Conservation (phyloP, 2,329 filamentous ascomycete genomes). For the Verruconis gallopava region DNA sequence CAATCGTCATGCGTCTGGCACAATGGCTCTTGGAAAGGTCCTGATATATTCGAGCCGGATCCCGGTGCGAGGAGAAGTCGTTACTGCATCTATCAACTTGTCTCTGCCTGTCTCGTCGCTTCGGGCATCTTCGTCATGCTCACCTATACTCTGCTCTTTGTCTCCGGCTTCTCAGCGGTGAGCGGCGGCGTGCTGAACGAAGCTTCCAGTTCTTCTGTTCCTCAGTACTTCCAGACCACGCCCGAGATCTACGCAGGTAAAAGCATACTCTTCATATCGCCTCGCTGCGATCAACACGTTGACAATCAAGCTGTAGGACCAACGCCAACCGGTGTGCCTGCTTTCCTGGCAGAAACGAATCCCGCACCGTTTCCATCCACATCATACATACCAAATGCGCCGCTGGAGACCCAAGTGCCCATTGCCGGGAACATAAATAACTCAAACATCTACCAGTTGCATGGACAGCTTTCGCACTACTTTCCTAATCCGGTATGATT, state of each 20-base stretch:
- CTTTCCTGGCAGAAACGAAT: conserved; percentile 60
- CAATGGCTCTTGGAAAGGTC: background rate
- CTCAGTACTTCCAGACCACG: conserved; percentile 9
- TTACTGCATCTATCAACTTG: background rate
- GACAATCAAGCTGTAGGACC: conserved; percentile 35
- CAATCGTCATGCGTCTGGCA: too few relatives aligned
- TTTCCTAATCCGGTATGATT: conserved; percentile 42
- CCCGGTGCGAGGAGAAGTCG: background rate
- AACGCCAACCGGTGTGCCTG: conserved; percentile 54
- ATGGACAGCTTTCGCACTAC: conserved; percentile 59
- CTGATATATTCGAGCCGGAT: background rate
- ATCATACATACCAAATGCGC: conserved; percentile 54
- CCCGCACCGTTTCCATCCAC: conserved; percentile 47
- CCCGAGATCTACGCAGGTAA: conserved; percentile 4
- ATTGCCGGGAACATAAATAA: conserved; percentile 46
- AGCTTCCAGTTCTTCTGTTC: background rate
- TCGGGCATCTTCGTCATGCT: conserved; percentile 6
- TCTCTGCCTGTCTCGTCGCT: background rate
- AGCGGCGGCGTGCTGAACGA: background rate
- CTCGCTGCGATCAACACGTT: background rate
- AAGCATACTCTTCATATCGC: background rate
- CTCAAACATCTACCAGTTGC: conserved; percentile 55
- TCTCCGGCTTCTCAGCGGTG: conserved; percentile 4
- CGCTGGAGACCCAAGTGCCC: conserved; percentile 57
- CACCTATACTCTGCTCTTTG: conserved; percentile 3